Base-by-base conservation (phyloP, 305 asterid species). In the Fraxinus baroniana region DNA sequence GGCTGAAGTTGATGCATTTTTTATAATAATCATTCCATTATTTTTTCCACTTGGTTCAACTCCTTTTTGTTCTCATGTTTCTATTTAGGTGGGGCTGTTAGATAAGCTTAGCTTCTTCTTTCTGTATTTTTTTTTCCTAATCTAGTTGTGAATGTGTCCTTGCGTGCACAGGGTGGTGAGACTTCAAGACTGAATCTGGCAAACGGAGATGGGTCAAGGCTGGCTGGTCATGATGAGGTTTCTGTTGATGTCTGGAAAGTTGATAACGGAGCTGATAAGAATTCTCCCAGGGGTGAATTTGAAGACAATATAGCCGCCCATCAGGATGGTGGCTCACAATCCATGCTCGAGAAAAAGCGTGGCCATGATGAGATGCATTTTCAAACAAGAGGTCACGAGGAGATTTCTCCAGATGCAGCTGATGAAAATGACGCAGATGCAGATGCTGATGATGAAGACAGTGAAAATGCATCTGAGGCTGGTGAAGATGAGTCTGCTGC, bases 211-310 rank as follows among this genome's bases (percentile, higher is more conserved):
- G 91, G 91, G 78, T 87, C 93, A 35, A 86, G 84, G 82, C 76
- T 70, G 32, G 84, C 87, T 76, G 91, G 89, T 84, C 86, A 76
- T 75, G 88, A 84, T 52, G 91, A 81, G 82, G 94, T 83, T 68
- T 85, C 87, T 68, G 86, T 83, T 78, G 96, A 93, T 90, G 94
- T 92, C 82, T 76, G 92, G 70, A 95, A 94, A 89, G 90, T 74
- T 79, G 99, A 97, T 91, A 95, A 97, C 86, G 98, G 94, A 88
- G 99, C 95, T 89, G 98, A 97, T 32, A 98, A 94, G 87, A 90
- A 92, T 81, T 97, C 98, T 33, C 95, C 98, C 46, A 90, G 79
- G 83, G 92, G 91, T 76, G 97, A 95, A 87, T 93, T 88, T 86
- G 98, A 92, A 86, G 97, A 92, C 80, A 95, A 92, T 85, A 89